phyloP scores from a whole-genome alignment of 805 yeast species.

The Myxozyma lipomycoides region DNA sequence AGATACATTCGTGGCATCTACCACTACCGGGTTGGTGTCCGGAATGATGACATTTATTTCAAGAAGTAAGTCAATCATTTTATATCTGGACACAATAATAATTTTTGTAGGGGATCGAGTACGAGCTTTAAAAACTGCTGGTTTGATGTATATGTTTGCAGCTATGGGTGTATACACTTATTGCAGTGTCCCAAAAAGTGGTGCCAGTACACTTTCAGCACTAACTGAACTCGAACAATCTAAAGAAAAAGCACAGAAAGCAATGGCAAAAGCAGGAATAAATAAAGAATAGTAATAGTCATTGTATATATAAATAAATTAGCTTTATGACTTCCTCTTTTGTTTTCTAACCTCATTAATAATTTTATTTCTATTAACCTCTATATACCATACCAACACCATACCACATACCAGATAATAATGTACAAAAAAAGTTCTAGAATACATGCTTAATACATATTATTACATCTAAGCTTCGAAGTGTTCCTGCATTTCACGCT shows the following conservation, averaged over 20 bases:
- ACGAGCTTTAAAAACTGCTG: not conserved
- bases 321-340: no score
- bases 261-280: not conserved
- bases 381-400: no score
- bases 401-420: no score
- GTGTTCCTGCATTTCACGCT: not conserved
- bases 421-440: no score
- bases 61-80: constrained; percentile 2
- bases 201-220: not conserved
- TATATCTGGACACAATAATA: no score
- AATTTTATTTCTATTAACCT: no score
- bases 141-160: not conserved
- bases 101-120: not conserved
- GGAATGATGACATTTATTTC: constrained; percentile 12
- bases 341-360: no score
- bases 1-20: constrained; percentile 10
- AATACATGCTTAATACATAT: no score
- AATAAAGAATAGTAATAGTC: no score
- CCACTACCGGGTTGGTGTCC: constrained; percentile 6
- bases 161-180: not conserved
- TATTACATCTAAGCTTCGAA: not conserved
- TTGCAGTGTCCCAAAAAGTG: not conserved
- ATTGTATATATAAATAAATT: no score
- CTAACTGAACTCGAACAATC: not conserved
- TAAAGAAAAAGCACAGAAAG: not conserved